Conservation (phyloP, 108 stramenopile genomes). For the Skeletonema marinoi region DNA sequence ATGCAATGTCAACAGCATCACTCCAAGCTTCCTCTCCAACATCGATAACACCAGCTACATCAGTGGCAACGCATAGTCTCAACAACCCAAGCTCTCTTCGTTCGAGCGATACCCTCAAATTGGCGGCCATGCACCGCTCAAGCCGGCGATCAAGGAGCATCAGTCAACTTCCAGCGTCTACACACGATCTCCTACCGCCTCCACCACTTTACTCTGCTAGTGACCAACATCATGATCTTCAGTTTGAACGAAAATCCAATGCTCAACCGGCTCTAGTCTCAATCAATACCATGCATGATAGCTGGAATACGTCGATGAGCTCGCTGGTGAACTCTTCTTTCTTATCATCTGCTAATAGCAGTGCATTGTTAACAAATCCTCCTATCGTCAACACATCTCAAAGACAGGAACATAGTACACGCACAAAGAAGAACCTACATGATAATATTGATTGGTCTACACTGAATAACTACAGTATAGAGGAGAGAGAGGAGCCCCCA, state of each 20-base stretch:
- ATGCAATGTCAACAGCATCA: neutral
- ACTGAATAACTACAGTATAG: neutral
- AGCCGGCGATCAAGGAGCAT: neutral
- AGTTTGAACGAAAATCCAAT: neutral
- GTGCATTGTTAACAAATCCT: neutral
- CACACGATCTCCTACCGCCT: conserved; percentile 3
- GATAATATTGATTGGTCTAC: neutral
- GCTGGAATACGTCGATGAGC: conserved; percentile 10
- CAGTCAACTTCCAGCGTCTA: neutral
- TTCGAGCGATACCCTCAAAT: neutral
- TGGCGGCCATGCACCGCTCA: neutral
- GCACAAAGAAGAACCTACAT: neutral
- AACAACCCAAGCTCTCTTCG: neutral
- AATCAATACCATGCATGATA: neutral
- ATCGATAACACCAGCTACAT: neutral
- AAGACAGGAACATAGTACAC: neutral
- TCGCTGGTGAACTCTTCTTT: neutral
- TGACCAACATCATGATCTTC: neutral
- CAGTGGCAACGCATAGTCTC: neutral
- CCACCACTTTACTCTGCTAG: conserved; percentile 6
- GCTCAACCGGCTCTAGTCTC: neutral
- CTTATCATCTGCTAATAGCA: neutral
- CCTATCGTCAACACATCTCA: neutral
- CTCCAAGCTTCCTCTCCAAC: neutral
- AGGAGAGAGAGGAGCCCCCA: neutral